phyloP scores from a whole-genome alignment of 2,329 filamentous ascomycete genomes.

The Mycogone perniciosa region DNA sequence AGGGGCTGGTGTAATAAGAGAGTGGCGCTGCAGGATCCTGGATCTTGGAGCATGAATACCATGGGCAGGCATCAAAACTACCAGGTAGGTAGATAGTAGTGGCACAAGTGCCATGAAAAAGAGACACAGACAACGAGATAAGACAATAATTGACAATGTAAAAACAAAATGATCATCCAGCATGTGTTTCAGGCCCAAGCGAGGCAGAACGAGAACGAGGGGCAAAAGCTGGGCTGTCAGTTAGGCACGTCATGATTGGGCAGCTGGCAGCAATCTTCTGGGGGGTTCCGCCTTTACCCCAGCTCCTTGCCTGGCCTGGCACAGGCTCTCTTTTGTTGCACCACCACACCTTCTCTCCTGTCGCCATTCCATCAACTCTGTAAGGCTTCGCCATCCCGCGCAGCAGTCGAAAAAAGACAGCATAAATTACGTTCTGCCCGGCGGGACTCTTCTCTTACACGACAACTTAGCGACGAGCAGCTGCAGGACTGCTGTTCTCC shows the following conservation, averaged over 20 bases:
- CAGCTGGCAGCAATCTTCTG: too few species aligned
- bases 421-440: neutral
- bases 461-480: constrained; percentile 1
- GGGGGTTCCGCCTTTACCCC: neutral
- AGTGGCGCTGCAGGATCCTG: too few species aligned
- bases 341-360: neutral
- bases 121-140: neutral
- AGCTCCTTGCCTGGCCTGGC: neutral
- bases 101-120: neutral
- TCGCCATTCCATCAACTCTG: neutral
- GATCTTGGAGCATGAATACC: too few species aligned
- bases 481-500: constrained; percentile 10
- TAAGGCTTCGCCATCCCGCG: neutral
- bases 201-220: neutral
- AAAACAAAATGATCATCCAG: neutral
- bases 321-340: neutral
- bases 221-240: neutral
- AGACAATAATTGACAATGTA: neutral
- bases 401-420: neutral
- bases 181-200: neutral
- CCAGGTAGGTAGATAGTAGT: too few species aligned
- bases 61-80: too few species aligned
- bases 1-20: too few species aligned
- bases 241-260: neutral
- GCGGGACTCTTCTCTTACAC: neutral